Evolutionary conservation across 2,329 filamentous ascomycete genomes (phyloP).

Genomic region (Paecilomyces variotii): DNA sequence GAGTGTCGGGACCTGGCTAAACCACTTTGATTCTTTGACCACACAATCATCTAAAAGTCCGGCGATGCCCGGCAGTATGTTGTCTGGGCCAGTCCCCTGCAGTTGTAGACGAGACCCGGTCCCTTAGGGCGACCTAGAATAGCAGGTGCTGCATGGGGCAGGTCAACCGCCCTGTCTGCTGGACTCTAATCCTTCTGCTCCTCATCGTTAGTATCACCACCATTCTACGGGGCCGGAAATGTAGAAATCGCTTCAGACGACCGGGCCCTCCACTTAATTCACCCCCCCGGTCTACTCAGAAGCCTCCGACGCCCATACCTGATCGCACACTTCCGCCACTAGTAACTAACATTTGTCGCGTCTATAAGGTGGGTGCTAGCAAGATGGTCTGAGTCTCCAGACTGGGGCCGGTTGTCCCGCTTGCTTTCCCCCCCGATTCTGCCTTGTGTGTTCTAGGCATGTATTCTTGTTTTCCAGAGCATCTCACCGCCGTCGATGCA

Average conservation of each 20-base stretch:
- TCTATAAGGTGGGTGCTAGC: slow-evolving; percentile 6
- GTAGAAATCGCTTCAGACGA: neutral
- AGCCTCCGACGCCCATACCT: neutral
- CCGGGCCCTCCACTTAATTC: neutral
- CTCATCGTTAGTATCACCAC: neutral
- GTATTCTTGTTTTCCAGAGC: slow-evolving; percentile 17
- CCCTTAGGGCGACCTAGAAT: neutral
- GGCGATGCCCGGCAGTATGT: neutral
- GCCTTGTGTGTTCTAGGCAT: slow-evolving; percentile 27
- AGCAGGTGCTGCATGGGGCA: neutral
- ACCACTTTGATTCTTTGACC: slow-evolving; percentile 11
- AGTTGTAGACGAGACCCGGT: neutral
- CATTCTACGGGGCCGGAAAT: neutral
- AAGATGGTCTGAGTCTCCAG: slow-evolving; percentile 4
- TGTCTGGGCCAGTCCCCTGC: neutral
- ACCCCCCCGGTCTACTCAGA: neutral
- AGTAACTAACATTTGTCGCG: slow-evolving; percentile 2
- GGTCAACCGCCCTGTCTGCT: neutral
- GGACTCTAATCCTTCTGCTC: neutral
- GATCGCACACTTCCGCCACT: neutral
- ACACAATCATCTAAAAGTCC: neutral
- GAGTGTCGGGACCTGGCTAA: slow-evolving; percentile 24
- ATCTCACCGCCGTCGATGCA: slow-evolving; percentile 16
- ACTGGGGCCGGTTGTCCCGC: slow-evolving; percentile 3
- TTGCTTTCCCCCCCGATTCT: slow-evolving; percentile 18